A percentile compares a stretch with the other conserved stretches of the same genome.
These are phyloP conservation scores for Houttuynia cordata DNA, from an alignment of 164 flowering plant species.

Conservation along the genomic window DNA sequence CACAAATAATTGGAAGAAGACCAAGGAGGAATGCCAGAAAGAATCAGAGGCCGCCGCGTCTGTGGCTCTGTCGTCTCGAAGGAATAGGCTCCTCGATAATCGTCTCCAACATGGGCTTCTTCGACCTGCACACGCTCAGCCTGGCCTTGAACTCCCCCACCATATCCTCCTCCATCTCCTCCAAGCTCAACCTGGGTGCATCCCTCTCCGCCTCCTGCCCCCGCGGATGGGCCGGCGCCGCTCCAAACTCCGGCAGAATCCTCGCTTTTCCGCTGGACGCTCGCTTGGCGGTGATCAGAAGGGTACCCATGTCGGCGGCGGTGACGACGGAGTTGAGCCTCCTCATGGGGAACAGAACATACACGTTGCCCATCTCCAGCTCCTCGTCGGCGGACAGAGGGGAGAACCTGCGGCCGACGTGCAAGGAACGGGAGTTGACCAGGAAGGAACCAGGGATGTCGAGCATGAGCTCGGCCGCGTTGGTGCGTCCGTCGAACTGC, in stretches of 20 bases:
- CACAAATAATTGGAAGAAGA: too few relatives aligned
- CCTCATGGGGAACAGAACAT: conserved; percentile 63
- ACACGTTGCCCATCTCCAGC: conserved; percentile 45
- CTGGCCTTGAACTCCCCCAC: conserved; percentile 33
- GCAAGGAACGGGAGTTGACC: conserved; percentile 39
- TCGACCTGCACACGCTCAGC: conserved; percentile 40
- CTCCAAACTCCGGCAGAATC: conserved; percentile 22
- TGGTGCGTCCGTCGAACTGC: conserved; percentile 20
- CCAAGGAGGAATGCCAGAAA: too few relatives aligned
- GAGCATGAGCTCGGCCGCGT: conserved; percentile 76
- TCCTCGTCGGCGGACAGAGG: conserved; percentile 80
- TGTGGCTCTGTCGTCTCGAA: conserved; percentile 10
- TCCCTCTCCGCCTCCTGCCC: conserved; percentile 3
- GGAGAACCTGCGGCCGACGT: conserved; percentile 43
- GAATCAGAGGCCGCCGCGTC: too few relatives aligned
- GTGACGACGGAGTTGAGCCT: conserved; percentile 44
- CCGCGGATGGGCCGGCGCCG: neutral
- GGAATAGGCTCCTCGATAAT: conserved; percentile 47
- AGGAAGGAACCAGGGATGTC: conserved; percentile 58
- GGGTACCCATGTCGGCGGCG: conserved; percentile 40
- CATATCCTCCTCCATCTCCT: conserved; percentile 34
- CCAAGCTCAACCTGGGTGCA: conserved; percentile 25
- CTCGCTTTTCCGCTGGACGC: conserved; percentile 13
- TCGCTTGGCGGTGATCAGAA: conserved; percentile 31
- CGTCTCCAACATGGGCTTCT: conserved; percentile 70